Percentiles rank a stretch among this genome's conserved stretches.
Conservation (phyloP, 1,284 basidiomycete genomes). For the Pulveroboletus sp. region DNA sequence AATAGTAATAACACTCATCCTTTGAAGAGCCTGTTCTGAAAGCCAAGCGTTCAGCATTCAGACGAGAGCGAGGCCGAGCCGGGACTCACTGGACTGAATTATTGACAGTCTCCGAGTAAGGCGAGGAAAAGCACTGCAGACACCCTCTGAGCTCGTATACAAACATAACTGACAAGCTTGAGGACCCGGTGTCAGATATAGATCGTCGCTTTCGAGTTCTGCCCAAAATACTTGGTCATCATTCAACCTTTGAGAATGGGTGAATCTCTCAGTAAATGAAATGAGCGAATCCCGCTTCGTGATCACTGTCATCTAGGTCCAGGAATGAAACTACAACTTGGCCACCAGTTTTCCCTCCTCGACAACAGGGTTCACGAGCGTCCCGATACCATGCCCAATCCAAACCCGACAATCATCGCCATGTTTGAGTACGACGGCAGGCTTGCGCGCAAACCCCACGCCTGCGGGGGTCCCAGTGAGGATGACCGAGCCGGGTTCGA, state of each 20-base stretch:
- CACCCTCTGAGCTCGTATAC: background rate
- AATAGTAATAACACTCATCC: background rate
- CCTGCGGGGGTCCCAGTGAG: constrained; percentile 79
- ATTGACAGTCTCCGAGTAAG: too few relatives aligned
- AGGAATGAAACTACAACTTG: constrained; percentile 17
- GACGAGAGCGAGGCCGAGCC: too few relatives aligned
- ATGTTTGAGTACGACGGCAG: constrained; percentile 69
- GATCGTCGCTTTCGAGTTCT: background rate
- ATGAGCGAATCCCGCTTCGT: background rate
- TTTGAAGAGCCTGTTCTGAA: background rate
- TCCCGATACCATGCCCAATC: constrained; percentile 68
- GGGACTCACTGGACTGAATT: too few relatives aligned
- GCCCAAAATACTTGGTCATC: background rate
- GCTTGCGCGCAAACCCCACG: constrained; percentile 76
- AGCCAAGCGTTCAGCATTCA: background rate
- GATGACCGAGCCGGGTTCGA: constrained; percentile 80
- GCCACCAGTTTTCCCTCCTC: constrained; percentile 50
- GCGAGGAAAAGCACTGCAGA: too few relatives aligned
- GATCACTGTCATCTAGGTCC: background rate
- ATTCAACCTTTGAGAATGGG: background rate
- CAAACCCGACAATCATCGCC: constrained; percentile 74
- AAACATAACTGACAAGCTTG: background rate
- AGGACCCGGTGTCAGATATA: background rate
- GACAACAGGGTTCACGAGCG: constrained; percentile 70
- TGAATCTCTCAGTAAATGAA: background rate